Conservation (phyloP, 1,284 basidiomycete species). For the Ganoderma multipileum region DNA sequence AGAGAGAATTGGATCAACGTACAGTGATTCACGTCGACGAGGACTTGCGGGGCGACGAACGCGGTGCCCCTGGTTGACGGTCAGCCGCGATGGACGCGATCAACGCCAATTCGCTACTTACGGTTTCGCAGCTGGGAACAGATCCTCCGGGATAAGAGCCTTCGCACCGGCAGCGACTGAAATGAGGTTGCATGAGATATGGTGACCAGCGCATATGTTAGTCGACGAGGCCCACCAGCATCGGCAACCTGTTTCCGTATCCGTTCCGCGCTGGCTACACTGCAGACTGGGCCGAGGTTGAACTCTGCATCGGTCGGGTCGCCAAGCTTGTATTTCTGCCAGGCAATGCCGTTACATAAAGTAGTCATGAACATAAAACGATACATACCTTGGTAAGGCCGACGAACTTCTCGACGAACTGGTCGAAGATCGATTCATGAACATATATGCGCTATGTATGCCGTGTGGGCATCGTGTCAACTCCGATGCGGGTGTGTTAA, state of each 20-base stretch:
- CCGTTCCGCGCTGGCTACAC: conserved; percentile 80
- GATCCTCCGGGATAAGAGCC: conserved; percentile 72
- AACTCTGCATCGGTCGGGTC: conserved; percentile 81
- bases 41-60: conserved; percentile 89
- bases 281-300: conserved; percentile 92
- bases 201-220: neutral
- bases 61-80: conserved; percentile 67
- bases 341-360: neutral
- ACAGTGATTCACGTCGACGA: conserved; percentile 90
- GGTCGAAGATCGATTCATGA: conserved; percentile 83
- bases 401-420: conserved; percentile 81
- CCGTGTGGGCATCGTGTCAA: neutral
- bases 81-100: neutral
- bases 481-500: neutral
- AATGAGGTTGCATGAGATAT: neutral
- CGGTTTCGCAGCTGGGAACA: conserved; percentile 76
- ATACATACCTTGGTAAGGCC: conserved; percentile 70
- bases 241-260: conserved; percentile 89
- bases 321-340: conserved; percentile 80
- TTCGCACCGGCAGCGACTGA: conserved; percentile 82
- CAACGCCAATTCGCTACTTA: conserved; percentile 41
- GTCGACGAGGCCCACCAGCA: conserved; percentile 57
- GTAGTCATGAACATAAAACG: neutral
- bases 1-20: conserved; percentile 41
- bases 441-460: conserved; percentile 87